A percentile compares a stretch with the other conserved stretches of the same genome.
phyloP scores from a whole-genome alignment of 495 filamentous ascomycete species.

The Entonaema liquescens region DNA sequence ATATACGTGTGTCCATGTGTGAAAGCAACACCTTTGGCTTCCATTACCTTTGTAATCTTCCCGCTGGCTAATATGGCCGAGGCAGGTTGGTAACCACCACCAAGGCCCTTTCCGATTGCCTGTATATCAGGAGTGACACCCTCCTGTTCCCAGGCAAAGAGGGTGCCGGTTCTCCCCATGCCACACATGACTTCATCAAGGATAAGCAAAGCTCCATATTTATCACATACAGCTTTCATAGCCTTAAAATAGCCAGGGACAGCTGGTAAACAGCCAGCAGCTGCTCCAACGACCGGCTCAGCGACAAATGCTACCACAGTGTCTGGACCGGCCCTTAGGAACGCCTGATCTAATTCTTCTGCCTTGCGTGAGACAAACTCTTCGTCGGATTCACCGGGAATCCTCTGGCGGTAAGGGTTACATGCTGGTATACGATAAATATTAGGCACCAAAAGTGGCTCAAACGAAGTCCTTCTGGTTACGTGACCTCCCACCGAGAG shows the following conservation, averaged over 20 bases:
- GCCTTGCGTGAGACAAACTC: constrained; percentile 63
- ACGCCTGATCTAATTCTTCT: constrained; percentile 77
- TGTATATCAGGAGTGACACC: constrained; percentile 66
- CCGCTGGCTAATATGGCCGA: constrained; percentile 64
- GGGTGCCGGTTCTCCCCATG: constrained; percentile 73
- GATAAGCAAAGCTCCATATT: constrained; percentile 77
- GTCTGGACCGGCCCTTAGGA: constrained; percentile 72
- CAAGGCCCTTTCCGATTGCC: constrained; percentile 64
- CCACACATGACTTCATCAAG: constrained; percentile 85
- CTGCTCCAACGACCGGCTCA: constrained; percentile 71
- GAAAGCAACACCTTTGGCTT: constrained; percentile 51
- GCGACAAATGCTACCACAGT: constrained; percentile 81
- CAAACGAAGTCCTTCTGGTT: constrained; percentile 69
- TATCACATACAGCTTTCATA: constrained; percentile 72
- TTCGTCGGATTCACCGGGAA: constrained; percentile 45
- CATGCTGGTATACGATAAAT: constrained; percentile 74
- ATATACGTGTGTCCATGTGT: constrained; percentile 71
- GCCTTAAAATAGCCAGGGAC: constrained; percentile 75
- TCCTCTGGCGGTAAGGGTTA: constrained; percentile 55
- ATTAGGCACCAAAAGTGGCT: constrained; percentile 69
- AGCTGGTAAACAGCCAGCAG: constrained; percentile 72
- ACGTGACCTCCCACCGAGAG: constrained; percentile 71
- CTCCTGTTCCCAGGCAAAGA: constrained; percentile 76
- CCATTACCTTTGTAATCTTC: constrained; percentile 59
- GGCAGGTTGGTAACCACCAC: constrained; percentile 66